Conservation (phyloP, 208 protist genomes). For the Trypanosoma vivax region DNA sequence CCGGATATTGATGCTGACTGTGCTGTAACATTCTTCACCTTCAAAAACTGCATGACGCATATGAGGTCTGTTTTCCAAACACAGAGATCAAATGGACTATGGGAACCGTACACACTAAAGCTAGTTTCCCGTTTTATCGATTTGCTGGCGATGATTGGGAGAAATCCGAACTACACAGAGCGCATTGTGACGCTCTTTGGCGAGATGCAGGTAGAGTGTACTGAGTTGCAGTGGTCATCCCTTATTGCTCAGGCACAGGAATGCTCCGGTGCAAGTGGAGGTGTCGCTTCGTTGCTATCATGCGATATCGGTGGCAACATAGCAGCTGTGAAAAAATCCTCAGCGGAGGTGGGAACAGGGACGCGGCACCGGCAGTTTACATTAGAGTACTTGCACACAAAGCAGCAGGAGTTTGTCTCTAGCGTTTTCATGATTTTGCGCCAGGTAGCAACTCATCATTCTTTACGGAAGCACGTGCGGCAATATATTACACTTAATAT, state of each 20-base stretch:
- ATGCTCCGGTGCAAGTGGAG: slow-evolving; percentile 46
- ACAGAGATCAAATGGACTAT: slow-evolving; percentile 44
- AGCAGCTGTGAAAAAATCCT: slow-evolving; percentile 6
- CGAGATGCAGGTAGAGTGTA: slow-evolving; percentile 59
- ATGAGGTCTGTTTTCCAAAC: slow-evolving; percentile 57
- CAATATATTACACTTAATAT: slow-evolving; percentile 46
- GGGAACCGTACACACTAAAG: slow-evolving; percentile 77
- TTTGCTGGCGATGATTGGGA: slow-evolving; percentile 80
- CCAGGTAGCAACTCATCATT: slow-evolving; percentile 54
- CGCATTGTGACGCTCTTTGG: slow-evolving; percentile 62
- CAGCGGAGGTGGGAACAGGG: not conserved
- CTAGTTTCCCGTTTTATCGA: slow-evolving; percentile 59
- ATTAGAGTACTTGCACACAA: slow-evolving; percentile 35
- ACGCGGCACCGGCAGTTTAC: slow-evolving; percentile 55
- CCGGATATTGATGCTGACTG: slow-evolving; percentile 76
- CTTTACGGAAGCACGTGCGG: slow-evolving; percentile 32
- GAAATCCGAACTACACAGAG: slow-evolving; percentile 70
- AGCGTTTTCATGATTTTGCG: slow-evolving; percentile 76
- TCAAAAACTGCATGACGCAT: slow-evolving; percentile 75
- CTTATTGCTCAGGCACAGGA: slow-evolving; percentile 66
- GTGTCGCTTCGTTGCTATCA: slow-evolving; percentile 6
- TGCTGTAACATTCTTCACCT: slow-evolving; percentile 82
- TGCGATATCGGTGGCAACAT: slow-evolving; percentile 8
- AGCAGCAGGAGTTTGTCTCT: slow-evolving; percentile 54
- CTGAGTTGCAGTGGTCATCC: slow-evolving; percentile 66